A percentile compares a stretch with the other conserved stretches of the same genome.
These are phyloP conservation scores for Chaetomium sp. DNA, from an alignment of 2,329 filamentous ascomycete species.

Conservation along the genomic window DNA sequence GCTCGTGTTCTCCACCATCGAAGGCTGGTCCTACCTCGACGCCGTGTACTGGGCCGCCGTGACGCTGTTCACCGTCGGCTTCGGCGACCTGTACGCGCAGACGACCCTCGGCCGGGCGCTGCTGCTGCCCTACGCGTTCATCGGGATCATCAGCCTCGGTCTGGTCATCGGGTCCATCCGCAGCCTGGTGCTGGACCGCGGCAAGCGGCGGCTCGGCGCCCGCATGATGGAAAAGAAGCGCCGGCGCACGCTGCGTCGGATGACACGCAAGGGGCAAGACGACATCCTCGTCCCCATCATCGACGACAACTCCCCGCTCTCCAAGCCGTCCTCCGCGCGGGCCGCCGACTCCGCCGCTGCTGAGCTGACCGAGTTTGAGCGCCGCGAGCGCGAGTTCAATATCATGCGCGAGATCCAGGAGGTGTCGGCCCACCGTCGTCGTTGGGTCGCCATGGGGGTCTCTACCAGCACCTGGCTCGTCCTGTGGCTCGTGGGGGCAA, in stretches of 20 bases:
- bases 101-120: constrained; percentile 59
- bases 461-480: constrained; percentile 63
- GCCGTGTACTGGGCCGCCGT: constrained; percentile 74
- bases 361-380: constrained; percentile 44
- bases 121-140: constrained; percentile 74
- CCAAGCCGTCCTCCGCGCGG: constrained; percentile 7
- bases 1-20: constrained; percentile 64
- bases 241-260: constrained; percentile 38
- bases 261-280: constrained; percentile 41
- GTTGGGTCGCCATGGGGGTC: constrained; percentile 66
- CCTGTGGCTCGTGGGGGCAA: constrained; percentile 75
- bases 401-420: constrained; percentile 77
- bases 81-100: constrained; percentile 47
- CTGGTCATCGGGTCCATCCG: constrained; percentile 76
- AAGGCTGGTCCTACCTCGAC: constrained; percentile 72
- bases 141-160: constrained; percentile 79
- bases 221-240: constrained; percentile 56
- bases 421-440: constrained; percentile 56
- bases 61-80: constrained; percentile 58
- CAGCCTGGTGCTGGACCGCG: constrained; percentile 54
- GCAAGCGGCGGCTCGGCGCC: constrained; percentile 46
- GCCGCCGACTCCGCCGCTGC: constrained; percentile 12
- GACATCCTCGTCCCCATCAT: constrained; percentile 45
- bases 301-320: constrained; percentile 14
- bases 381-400: constrained; percentile 64